phyloP scores from a whole-genome alignment of 2,329 filamentous ascomycete genomes.

The Aureobasidium lini region DNA sequence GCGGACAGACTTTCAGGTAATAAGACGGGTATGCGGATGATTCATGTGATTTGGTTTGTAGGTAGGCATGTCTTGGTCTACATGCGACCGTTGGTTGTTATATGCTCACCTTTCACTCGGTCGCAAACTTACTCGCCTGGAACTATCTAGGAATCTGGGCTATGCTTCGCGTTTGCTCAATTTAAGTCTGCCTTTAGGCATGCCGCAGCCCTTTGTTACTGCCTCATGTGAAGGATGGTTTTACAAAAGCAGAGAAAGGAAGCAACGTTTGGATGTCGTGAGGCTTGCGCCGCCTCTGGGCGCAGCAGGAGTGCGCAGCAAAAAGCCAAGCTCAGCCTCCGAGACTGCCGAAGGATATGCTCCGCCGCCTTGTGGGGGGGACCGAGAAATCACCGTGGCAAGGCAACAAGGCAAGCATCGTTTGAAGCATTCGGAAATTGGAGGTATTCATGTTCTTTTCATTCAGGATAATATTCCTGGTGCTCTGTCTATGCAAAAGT shows the following conservation, averaged over 20 bases:
- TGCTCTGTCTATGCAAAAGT: background rate
- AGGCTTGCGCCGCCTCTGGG: background rate
- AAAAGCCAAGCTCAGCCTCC: too few relatives aligned
- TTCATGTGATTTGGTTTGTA: background rate
- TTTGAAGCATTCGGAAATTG: background rate
- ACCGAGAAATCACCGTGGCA: too few relatives aligned
- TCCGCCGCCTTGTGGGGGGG: too few relatives aligned
- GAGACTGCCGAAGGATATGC: too few relatives aligned
- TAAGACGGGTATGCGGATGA: conserved; percentile 3
- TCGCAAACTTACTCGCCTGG: background rate
- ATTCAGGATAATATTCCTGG: background rate
- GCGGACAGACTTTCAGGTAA: background rate
- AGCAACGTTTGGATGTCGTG: background rate
- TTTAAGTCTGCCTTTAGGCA: background rate
- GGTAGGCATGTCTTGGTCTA: background rate
- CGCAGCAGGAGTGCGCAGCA: too few relatives aligned
- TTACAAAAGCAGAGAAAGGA: background rate
- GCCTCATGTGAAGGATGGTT: background rate
- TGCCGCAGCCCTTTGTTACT: background rate
- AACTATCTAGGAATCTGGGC: background rate
- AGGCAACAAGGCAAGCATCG: too few relatives aligned
- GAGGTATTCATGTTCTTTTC: background rate
- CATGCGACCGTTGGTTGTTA: background rate
- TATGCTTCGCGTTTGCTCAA: background rate
- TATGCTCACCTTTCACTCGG: background rate